These are phyloP conservation scores for Nannochloropsis gaditana DNA, from an alignment of 108 stramenopile species.

Conservation along the genomic window DNA sequence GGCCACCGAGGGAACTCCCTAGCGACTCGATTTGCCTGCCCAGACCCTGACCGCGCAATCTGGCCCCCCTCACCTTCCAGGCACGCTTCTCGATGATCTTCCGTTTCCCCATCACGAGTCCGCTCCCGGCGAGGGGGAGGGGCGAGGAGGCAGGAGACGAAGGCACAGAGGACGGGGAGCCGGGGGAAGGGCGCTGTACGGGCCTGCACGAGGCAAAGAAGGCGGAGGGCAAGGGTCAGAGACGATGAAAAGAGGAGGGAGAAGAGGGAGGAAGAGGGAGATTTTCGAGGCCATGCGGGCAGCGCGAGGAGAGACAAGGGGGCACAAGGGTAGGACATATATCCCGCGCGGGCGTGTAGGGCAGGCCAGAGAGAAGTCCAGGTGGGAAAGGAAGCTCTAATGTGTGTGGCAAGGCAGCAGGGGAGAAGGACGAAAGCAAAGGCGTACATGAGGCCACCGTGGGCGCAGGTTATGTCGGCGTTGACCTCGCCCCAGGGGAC, in stretches of 20 bases:
- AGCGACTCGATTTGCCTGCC: too few species aligned
- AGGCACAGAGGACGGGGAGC: background rate
- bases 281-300: background rate
- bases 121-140: background rate
- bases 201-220: background rate
- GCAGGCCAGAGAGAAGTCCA: background rate
- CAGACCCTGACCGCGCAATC: background rate
- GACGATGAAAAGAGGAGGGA: background rate
- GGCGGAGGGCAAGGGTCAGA: background rate
- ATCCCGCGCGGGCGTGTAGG: background rate
- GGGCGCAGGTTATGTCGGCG: constrained; percentile 42
- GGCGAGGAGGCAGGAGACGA: background rate
- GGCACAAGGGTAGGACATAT: background rate
- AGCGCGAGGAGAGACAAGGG: background rate
- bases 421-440: background rate
- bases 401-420: background rate
- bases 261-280: background rate
- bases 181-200: background rate
- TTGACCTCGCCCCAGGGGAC: constrained; percentile 43
- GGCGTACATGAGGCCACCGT: constrained; percentile 27
- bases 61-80: constrained; percentile 29
- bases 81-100: constrained; percentile 39
- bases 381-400: background rate
- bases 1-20: background rate
- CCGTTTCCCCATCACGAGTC: constrained; percentile 18